These are phyloP conservation scores for Cryptococcus sp. DNA, from an alignment of 1,284 basidiomycete genomes.

Conservation along the genomic window DNA sequence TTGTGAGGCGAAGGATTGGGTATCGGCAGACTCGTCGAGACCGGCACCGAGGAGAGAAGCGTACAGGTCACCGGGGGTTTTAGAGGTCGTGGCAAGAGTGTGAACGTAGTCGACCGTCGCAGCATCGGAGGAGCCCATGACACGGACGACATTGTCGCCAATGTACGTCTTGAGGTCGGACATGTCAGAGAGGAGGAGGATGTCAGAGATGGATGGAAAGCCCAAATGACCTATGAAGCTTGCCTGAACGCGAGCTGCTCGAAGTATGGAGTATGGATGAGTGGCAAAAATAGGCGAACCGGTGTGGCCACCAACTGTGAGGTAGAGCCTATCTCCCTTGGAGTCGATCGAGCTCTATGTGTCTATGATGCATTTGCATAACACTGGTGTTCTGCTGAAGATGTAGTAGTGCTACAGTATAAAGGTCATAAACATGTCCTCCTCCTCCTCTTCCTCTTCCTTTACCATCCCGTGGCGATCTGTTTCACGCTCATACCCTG, in stretches of 20 bases:
- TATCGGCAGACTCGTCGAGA: constrained; percentile 69
- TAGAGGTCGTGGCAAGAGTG: constrained; percentile 74
- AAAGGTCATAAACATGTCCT: neutral
- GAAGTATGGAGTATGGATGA: no score
- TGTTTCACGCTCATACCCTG: constrained; percentile 39
- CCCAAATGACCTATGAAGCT: no score
- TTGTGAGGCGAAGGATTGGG: constrained; percentile 70
- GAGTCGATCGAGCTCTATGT: no score
- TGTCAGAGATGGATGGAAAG: no score
- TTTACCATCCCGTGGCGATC: constrained; percentile 39
- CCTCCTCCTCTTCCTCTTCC: no score
- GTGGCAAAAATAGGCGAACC: no score
- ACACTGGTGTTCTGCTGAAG: no score
- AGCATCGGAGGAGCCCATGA: constrained; percentile 73
- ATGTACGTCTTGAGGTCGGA: constrained; percentile 60
- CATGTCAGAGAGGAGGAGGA: neutral
- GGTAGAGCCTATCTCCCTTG: no score
- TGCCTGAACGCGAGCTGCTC: no score
- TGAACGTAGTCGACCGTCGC: constrained; percentile 79
- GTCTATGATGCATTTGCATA: no score
- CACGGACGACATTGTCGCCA: constrained; percentile 76
- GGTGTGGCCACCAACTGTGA: no score
- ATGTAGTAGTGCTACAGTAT: no score
- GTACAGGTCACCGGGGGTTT: constrained; percentile 73
- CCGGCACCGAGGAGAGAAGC: constrained; percentile 67